Base-by-base conservation (phyloP, 257 asterid genomes). In the Nicotiana attenuata region DNA sequence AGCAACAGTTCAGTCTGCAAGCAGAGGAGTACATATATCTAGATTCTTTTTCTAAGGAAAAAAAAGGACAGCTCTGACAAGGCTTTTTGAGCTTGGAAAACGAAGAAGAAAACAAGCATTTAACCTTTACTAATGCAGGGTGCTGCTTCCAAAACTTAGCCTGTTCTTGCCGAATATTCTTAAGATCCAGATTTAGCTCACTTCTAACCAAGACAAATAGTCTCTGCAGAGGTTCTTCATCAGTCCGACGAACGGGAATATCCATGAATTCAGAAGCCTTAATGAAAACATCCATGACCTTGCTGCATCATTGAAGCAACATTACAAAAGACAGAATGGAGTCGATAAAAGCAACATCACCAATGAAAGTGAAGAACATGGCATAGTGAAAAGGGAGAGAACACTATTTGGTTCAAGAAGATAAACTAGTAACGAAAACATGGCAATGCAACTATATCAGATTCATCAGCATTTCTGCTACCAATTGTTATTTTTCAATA, bases 231-330 rank as follows among this genome's bases (percentile, higher is more conserved):
- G 98, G 94, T 87, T 94, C 99, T 82, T 92, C 97, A 75, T 96
- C 99, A 68, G 94, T 92, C 85, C 98, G 94, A 73, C 90, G 98
- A 81, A 96, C 99, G 71, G 98, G 99, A 83, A 90, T 92, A 83
- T 96, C 99, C 97, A 94, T 92, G 90, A 92, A 96, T 86, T 96
- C 99, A 41, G 99, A 97, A 84, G 99, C 99, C 87, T 88, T 91
- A 56, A 94, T 89, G 86, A 96, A 96, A 81, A 93, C 96, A 86
- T 94, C 99, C 93, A 94, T 87, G 85, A 94, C 98, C 92, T 96
- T 96, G 95, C 99, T 96, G 98, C 82, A 88, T 68, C 88, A 85
- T 76, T 68, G 81, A 83, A 65, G 71, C 24, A 80, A 80, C 76
- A 80, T 80, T 61, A 63, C 45, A 85, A 29, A 35, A 84, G 80